Conservation (phyloP, 2,329 filamentous ascomycete genomes). For the Paecilomyces sp. region DNA sequence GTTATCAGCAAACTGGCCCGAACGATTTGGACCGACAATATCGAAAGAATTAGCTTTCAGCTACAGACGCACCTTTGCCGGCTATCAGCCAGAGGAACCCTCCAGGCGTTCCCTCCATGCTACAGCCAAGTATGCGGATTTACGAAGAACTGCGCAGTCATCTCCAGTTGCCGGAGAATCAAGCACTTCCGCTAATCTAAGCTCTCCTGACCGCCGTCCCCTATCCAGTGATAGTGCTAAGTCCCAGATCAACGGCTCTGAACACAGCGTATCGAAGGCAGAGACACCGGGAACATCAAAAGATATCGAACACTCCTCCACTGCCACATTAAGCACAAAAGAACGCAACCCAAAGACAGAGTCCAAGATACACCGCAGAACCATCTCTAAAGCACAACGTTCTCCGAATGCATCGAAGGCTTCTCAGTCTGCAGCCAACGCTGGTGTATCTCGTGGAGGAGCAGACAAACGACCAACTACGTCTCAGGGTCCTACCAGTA, state of each 20-base stretch:
- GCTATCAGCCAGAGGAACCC: constrained; percentile 6
- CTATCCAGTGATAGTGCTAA: background rate
- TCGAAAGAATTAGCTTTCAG: constrained; percentile 20
- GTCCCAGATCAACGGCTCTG: background rate
- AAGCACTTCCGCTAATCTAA: background rate
- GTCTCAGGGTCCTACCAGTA: background rate
- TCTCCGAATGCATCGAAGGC: background rate
- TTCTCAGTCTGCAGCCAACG: background rate
- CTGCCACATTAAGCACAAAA: constrained; percentile 11
- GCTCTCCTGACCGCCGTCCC: background rate
- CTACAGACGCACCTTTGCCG: constrained; percentile 11
- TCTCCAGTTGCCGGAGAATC: constrained; percentile 13
- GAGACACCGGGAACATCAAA: constrained; percentile 1
- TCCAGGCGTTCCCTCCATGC: constrained; percentile 10
- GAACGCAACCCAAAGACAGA: background rate
- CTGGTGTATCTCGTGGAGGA: background rate
- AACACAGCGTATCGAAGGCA: background rate
- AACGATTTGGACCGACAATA: constrained; percentile 22
- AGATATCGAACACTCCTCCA: constrained; percentile 18
- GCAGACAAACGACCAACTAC: background rate
- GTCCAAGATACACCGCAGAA: background rate
- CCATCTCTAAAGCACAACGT: background rate
- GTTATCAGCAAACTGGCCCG: constrained; percentile 18
- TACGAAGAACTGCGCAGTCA: constrained; percentile 12
- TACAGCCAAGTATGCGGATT: constrained; percentile 11